Percentiles rank a stretch among this genome's conserved stretches.
Evolutionary conservation across 495 filamentous ascomycete genomes (phyloP).

Genomic region (Zalerion maritima): DNA sequence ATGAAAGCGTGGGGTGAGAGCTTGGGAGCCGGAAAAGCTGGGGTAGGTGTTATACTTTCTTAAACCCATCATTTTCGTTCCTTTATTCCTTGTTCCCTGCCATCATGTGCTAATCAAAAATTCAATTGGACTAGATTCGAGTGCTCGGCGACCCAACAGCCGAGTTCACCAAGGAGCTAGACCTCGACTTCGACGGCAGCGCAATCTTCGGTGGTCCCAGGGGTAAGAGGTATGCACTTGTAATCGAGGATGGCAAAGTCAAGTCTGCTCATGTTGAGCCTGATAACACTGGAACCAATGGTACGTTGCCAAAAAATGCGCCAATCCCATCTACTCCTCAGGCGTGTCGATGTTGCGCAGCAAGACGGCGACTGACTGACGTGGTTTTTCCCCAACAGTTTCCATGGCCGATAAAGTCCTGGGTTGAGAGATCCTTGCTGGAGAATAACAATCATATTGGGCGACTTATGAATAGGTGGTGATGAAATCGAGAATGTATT

Average conservation of each 20-base stretch:
- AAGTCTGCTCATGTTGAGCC: slow-evolving; percentile 69
- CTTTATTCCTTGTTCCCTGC: neutral
- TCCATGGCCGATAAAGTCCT: slow-evolving; percentile 63
- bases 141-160: slow-evolving; percentile 84
- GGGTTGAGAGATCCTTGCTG: too few relatives aligned
- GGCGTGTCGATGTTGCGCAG: neutral
- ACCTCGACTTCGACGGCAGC: slow-evolving; percentile 66
- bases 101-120: neutral
- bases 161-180: slow-evolving; percentile 70
- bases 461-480: too few relatives aligned
- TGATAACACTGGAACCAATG: slow-evolving; percentile 79
- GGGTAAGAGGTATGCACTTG: slow-evolving; percentile 78
- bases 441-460: too few relatives aligned
- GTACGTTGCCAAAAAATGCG: too few relatives aligned
- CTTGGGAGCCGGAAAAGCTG: slow-evolving; percentile 56
- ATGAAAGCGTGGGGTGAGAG: slow-evolving; percentile 75
- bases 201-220: slow-evolving; percentile 75
- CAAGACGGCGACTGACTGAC: slow-evolving; percentile 2
- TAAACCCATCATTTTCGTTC: neutral
- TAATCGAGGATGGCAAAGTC: slow-evolving; percentile 65
- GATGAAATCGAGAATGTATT: too few relatives aligned
- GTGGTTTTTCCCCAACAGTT: slow-evolving; percentile 23
- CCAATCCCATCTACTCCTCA: neutral
- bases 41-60: slow-evolving; percentile 41
- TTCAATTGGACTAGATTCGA: slow-evolving; percentile 38